Evolutionary conservation across 2,329 filamentous ascomycete genomes (phyloP).

Genomic region (Conoideocrella luteorostrata): DNA sequence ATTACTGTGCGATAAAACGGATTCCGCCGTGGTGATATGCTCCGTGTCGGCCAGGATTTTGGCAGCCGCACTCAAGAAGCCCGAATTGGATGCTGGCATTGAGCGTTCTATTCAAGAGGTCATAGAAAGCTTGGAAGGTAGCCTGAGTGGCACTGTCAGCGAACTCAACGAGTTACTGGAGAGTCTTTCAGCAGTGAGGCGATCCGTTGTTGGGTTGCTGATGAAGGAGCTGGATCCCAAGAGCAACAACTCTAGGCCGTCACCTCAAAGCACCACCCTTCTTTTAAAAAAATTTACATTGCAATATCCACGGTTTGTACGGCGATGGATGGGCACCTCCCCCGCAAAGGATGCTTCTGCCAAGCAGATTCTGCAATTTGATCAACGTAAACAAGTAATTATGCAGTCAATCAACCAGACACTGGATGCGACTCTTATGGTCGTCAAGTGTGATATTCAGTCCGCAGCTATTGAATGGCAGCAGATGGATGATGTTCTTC

Average conservation of each 20-base stretch:
- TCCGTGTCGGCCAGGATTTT: constrained; percentile 50
- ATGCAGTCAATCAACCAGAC: constrained; percentile 47
- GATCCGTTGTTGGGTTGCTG: constrained; percentile 46
- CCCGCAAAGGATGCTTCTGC: constrained; percentile 44
- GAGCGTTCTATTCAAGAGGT: constrained; percentile 41
- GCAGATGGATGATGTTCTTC: constrained; percentile 48
- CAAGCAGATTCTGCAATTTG: constrained; percentile 55
- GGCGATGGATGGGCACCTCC: constrained; percentile 55
- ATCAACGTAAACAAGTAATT: constrained; percentile 50
- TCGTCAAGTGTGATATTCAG: constrained; percentile 47
- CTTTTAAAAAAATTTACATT: constrained; percentile 51
- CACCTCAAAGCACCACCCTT: constrained; percentile 18
- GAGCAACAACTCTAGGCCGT: constrained; percentile 9
- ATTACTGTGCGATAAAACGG: constrained; percentile 29
- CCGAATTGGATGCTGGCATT: constrained; percentile 28
- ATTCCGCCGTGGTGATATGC: constrained; percentile 44
- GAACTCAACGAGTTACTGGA: constrained; percentile 57
- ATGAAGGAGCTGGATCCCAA: constrained; percentile 20
- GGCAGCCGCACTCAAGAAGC: constrained; percentile 44
- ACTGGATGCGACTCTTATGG: constrained; percentile 54
- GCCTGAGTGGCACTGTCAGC: constrained; percentile 50
- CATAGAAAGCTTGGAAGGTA: constrained; percentile 48
- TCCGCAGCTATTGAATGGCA: constrained; percentile 45
- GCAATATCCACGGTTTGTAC: constrained; percentile 52
- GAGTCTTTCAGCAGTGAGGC: constrained; percentile 49